These are phyloP conservation scores for Fusarium secorum DNA, from an alignment of 2,329 filamentous ascomycete genomes.

Conservation along the genomic window DNA sequence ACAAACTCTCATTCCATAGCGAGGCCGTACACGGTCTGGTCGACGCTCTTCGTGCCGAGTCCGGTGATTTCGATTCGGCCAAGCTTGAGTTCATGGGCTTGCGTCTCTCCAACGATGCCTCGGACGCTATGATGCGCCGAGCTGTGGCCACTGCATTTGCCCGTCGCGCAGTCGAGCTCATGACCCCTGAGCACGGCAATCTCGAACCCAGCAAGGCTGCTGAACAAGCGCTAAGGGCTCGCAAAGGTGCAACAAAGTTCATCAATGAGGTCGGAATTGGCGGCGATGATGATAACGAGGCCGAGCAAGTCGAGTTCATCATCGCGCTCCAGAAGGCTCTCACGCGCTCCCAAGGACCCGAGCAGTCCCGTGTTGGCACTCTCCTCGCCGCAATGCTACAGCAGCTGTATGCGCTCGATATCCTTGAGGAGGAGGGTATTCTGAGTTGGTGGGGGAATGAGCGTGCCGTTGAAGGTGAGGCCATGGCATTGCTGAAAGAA, in stretches of 20 bases:
- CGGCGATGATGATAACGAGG: constrained; percentile 59
- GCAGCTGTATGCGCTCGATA: constrained; percentile 83
- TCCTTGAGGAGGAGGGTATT: constrained; percentile 89
- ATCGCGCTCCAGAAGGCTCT: constrained; percentile 84
- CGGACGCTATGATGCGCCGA: constrained; percentile 85
- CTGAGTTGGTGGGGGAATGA: constrained; percentile 87
- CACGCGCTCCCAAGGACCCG: constrained; percentile 67
- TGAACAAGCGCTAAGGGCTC: constrained; percentile 64
- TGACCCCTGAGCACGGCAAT: constrained; percentile 57
- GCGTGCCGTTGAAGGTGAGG: constrained; percentile 70
- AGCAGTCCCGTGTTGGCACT: constrained; percentile 58
- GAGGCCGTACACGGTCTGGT: constrained; percentile 89
- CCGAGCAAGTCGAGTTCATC: constrained; percentile 87
- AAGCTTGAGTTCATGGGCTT: constrained; percentile 93
- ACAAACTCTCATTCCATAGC: constrained; percentile 72
- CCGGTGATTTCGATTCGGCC: constrained; percentile 79
- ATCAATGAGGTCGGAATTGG: constrained; percentile 67
- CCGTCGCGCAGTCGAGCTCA: constrained; percentile 77
- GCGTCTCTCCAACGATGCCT: constrained; percentile 90
- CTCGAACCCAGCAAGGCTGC: constrained; percentile 72
- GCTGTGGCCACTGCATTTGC: constrained; percentile 88
- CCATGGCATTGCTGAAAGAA: constrained; percentile 73
- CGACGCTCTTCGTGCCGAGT: constrained; percentile 79
- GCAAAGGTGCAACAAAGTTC: constrained; percentile 63
- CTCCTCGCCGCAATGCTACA: constrained; percentile 82